Evolutionary conservation across 331 rosid genomes (phyloP).

Genomic region (Quercus lobata): DNA sequence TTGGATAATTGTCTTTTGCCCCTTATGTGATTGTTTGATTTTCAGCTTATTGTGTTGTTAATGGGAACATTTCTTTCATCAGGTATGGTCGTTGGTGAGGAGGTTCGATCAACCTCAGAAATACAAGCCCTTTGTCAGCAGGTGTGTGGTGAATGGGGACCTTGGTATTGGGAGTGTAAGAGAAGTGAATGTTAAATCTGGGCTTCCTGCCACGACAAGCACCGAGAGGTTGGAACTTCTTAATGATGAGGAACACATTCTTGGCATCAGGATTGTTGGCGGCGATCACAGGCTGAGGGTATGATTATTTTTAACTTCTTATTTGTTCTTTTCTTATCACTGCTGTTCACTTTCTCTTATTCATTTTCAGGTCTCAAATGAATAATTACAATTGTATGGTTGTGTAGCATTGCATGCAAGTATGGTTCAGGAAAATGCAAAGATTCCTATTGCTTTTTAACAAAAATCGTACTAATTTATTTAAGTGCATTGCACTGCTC

Average conservation of each 20-base stretch:
- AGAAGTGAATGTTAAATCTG: slow-evolving; percentile 78
- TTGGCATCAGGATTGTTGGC: slow-evolving; percentile 60
- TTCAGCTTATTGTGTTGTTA: not conserved
- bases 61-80: slow-evolving; percentile 7
- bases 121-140: slow-evolving; percentile 66
- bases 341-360: not conserved
- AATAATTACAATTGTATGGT: not conserved
- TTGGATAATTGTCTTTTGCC: not conserved
- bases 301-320: slow-evolving; percentile 4
- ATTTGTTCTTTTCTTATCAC: not conserved
- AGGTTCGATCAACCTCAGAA: slow-evolving; percentile 75
- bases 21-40: not conserved
- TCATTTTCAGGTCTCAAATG: not conserved
- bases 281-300: slow-evolving; percentile 75
- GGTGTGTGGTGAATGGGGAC: slow-evolving; percentile 59
- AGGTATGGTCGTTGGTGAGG: slow-evolving; percentile 80
- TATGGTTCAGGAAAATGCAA: not conserved
- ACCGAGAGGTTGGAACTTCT: slow-evolving; percentile 73
- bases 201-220: slow-evolving; percentile 77
- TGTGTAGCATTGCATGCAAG: not conserved
- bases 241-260: slow-evolving; percentile 70
- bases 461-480: not conserved
- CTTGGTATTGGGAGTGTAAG: slow-evolving; percentile 72
- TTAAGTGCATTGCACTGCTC: not conserved
- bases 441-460: not conserved